Base-by-base conservation (phyloP, 2,329 filamentous ascomycete genomes). In the Cytospora leucostoma region DNA sequence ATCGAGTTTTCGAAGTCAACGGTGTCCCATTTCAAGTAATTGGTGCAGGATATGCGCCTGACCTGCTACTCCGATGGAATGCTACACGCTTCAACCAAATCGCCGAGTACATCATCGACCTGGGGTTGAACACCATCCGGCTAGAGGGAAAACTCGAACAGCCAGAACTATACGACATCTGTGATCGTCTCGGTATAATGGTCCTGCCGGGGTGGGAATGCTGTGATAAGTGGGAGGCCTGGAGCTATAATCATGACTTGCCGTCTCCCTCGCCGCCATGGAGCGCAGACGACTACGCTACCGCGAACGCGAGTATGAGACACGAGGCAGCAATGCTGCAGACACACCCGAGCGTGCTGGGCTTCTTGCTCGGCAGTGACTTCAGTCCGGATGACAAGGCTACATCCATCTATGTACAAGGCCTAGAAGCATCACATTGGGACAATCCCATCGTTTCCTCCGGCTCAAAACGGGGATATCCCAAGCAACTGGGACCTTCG, bases 141-240 rank as follows among this genome's bases (percentile, higher is more conserved):
- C 78, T 88, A 0, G 86, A 89, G 69, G 86, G 86, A 2, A 88
- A 88, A 66, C 82, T 86, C 70, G 86, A 88, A 68, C 86, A 88
- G 8, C 82, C 84, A 0, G 80, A 83, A 66, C 73, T 89, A 0
- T 89, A 88, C 68, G 76, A 83, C 0, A 74, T 87, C 2, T 83
- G 85, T 1, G 85, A 88, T 68, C 75, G 78, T 3, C 74, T 87
- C 68, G 86, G 86, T 0, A 68, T 88, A 40, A 87, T 89, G 84
- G 72, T 88, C 0, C 75, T 89, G 44, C 76, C 84, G 0, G 86
- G 86, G 0, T 89, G 85, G 85, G 85, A 88, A 65, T 89, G 86
- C 71, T 89, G 86, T 70, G 83, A 88, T 67, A 88, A 88, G 70
- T 89, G 86, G 86, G 86, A 89, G 69, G 82, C 80, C 0, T 89